A percentile compares a stretch with the other conserved stretches of the same genome.
phyloP scores from a whole-genome alignment of 306 rosid genomes.

The Vicia villosa region DNA sequence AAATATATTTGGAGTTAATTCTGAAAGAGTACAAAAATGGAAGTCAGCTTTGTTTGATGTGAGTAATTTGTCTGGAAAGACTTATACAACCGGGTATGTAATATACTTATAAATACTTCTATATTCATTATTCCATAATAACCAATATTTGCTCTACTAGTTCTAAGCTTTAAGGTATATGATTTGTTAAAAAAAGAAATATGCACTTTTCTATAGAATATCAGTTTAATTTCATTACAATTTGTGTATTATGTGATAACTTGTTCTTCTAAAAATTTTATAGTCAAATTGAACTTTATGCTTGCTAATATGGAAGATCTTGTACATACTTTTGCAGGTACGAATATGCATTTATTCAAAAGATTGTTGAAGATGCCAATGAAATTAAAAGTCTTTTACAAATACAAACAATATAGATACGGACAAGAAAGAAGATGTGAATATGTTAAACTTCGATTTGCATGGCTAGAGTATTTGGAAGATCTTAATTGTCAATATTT shows the following conservation, averaged over 20 bases:
- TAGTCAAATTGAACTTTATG: not conserved
- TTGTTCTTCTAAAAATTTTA: not conserved
- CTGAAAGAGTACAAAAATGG: constrained; percentile 15
- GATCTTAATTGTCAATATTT: no score
- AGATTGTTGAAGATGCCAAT: constrained; percentile 17
- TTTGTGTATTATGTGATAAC: not conserved
- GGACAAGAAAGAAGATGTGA: not conserved
- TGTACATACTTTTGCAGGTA: constrained; percentile 28
- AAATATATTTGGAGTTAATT: not conserved
- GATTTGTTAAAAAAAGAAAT: not conserved
- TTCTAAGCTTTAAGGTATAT: not conserved
- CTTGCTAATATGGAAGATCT: not conserved
- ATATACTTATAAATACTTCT: not conserved
- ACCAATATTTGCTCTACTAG: not conserved
- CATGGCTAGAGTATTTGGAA: not conserved
- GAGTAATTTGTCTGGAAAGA: not conserved
- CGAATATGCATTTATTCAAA: constrained; percentile 22
- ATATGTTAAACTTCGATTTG: not conserved
- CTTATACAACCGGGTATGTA: constrained; percentile 2
- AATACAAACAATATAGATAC: not conserved
- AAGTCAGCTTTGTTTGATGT: constrained; percentile 22
- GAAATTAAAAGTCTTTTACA: not conserved
- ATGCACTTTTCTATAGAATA: not conserved
- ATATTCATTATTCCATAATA: not conserved
- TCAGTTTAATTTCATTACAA: not conserved